phyloP scores from a whole-genome alignment of 768 basidiomycete genomes.

The Lentinula boryana region DNA sequence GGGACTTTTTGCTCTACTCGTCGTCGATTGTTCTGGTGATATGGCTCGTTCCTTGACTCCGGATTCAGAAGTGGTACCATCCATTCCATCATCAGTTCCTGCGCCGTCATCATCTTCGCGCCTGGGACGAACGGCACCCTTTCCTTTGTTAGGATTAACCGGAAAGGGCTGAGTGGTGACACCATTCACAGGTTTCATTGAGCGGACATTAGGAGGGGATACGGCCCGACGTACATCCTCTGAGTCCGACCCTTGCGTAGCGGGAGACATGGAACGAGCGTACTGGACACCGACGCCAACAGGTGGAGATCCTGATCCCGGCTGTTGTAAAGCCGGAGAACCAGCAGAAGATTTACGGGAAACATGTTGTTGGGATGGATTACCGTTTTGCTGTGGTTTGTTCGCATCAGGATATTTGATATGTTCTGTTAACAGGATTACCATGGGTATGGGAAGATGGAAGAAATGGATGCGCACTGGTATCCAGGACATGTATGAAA shows the following conservation, averaged over 20 bases:
- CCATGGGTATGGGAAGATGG: conserved; percentile 6
- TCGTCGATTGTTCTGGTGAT: conserved; percentile 44
- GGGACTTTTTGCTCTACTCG: conserved; percentile 56
- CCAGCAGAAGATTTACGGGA: conserved; percentile 46
- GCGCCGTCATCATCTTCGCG: conserved; percentile 25
- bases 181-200: conserved; percentile 40
- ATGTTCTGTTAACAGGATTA: conserved; percentile 49
- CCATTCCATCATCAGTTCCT: conserved; percentile 38
- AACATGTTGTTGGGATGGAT: conserved; percentile 24
- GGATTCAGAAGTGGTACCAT: conserved; percentile 33
- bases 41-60: conserved; percentile 39
- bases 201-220: conserved; percentile 51
- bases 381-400: conserved; percentile 17
- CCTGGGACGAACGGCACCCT: conserved; percentile 42
- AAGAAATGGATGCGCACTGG: conserved; percentile 54
- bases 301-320: conserved; percentile 13
- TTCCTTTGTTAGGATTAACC: conserved; percentile 37
- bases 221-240: conserved; percentile 63
- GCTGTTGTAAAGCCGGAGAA: conserved; percentile 25
- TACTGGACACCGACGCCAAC: conserved; percentile 18
- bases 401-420: conserved; percentile 87
- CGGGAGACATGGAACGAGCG: conserved; percentile 68
- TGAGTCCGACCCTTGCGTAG: conserved; percentile 32
- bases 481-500: conserved; percentile 89
- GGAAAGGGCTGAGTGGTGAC: conserved; percentile 26